phyloP scores from a whole-genome alignment of 1,139 yeast genomes.

The Candida anutae region DNA sequence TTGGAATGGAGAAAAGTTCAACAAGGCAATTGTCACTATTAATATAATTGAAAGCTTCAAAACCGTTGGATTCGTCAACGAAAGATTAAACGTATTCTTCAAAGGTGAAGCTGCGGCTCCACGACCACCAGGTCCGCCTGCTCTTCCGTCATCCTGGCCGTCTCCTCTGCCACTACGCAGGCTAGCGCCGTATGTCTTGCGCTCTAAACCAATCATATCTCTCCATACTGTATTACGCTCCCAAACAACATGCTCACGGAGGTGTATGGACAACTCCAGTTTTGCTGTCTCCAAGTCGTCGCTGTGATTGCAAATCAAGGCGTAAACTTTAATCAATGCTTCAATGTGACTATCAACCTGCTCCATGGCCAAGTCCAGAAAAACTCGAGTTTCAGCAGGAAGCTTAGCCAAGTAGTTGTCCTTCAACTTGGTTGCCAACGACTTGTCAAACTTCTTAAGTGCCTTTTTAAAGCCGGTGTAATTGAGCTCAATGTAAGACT shows the following conservation, averaged over 20 bases:
- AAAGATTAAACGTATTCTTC: constrained; percentile 24
- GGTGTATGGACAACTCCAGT: constrained; percentile 48
- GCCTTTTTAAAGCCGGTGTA: constrained; percentile 64
- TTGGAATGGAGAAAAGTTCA: constrained; percentile 49
- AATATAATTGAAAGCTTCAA: constrained; percentile 40
- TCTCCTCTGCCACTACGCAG: constrained; percentile 9
- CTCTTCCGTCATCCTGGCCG: constrained; percentile 9
- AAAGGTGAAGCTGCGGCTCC: constrained; percentile 3
- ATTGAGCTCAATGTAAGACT: constrained; percentile 59
- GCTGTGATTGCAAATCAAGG: constrained; percentile 35
- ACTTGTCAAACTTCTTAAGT: constrained; percentile 63
- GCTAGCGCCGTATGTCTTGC: constrained; percentile 30
- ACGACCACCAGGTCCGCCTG: constrained; percentile 6
- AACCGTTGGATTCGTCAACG: constrained; percentile 34
- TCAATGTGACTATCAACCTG: constrained; percentile 17
- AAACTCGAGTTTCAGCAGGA: constrained; percentile 26
- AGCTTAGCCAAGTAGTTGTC: constrained; percentile 28
- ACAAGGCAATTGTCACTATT: constrained; percentile 36
- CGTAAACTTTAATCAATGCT: constrained; percentile 29
- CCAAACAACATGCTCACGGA: constrained; percentile 71
- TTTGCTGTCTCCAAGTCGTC: constrained; percentile 35
- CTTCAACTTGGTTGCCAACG: constrained; percentile 37
- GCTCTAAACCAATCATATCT: constrained; percentile 32
- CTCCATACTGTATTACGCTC: constrained; percentile 70
- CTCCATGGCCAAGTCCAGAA: constrained; percentile 17